A percentile compares a stretch with the other conserved stretches of the same genome.
phyloP scores from a whole-genome alignment of 1,284 basidiomycete species.

The Gastroboletus turbinatus region DNA sequence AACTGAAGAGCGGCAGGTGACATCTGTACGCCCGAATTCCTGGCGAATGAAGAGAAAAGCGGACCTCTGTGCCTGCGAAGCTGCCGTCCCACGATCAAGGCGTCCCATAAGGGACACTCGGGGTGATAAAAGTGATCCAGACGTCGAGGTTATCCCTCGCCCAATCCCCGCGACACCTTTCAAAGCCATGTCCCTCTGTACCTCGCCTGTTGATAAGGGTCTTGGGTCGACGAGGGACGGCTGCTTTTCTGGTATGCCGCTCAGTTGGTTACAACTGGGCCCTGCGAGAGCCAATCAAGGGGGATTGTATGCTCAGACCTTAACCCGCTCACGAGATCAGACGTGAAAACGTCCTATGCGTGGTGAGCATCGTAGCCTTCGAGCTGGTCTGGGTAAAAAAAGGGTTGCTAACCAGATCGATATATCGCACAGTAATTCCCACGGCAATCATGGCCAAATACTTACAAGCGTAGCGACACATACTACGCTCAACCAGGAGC shows the following conservation, averaged over 20 bases:
- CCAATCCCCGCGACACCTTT: slow-evolving; percentile 34
- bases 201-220: slow-evolving; percentile 32
- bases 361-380: slow-evolving; percentile 32
- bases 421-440: neutral
- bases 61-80: rapidly evolving
- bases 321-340: slow-evolving; percentile 32
- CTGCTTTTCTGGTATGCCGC: slow-evolving; percentile 34
- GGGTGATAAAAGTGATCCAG: slow-evolving; percentile 13
- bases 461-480: neutral
- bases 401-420: neutral
- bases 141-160: slow-evolving; percentile 4
- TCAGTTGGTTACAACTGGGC: slow-evolving; percentile 32
- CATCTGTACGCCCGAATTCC: neutral
- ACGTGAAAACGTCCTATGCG: slow-evolving; percentile 18
- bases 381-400: slow-evolving; percentile 28
- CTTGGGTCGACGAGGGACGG: slow-evolving; percentile 20
- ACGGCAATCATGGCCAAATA: neutral
- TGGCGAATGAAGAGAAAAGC: rapidly evolving
- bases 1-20: neutral
- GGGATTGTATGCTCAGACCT: slow-evolving; percentile 36
- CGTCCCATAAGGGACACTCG: slow-evolving; percentile 18
- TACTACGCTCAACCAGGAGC: neutral
- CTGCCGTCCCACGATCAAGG: slow-evolving; percentile 10
- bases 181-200: slow-evolving; percentile 17
- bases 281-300: slow-evolving; percentile 34